Base-by-base conservation (phyloP, 2,329 filamentous ascomycete species). In the Diaporthe sp. region DNA sequence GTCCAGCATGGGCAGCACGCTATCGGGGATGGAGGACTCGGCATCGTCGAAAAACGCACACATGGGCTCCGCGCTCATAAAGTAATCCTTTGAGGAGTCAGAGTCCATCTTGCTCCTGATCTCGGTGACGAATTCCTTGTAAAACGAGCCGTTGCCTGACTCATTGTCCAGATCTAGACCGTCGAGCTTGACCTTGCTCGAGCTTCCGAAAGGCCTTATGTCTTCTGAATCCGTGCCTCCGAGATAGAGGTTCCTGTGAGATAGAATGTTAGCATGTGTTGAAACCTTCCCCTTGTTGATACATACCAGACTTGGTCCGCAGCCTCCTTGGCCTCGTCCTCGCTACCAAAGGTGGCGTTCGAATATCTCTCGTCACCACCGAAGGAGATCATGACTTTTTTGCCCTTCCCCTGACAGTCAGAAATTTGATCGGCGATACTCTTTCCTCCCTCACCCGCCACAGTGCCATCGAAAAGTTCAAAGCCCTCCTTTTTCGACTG, bases 311-410 rank as follows among this genome's bases (percentile, higher is more conserved):
- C 34, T n/a, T 74, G 49, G 22, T 57, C 74, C 34, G 74, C 74
- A 37, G 71, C 74, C 20, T 55, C 31, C 22, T 44, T 74, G 31
- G 74, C 74, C 25, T 76, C 74, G 8, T 49, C 44, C 15, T 22
- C 44, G 20, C 47, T 71, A 1, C 25, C 13, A 7, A 76, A 74
- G 25, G 37, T 71, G 12, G 74, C 71, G 4, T 76, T 57, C 2
- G 74, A 71, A 39, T 55, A 42, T 20, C 25, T 63, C 28, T 4
- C 17, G 25, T 73, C 63, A 3, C 74, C 74, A 15, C 74, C 74
- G 44, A 76, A 76, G 13, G 74, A 76, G 22, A 76, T 76, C 74
- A 76, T 70, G 44, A 76, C 74, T 37, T 74, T 76, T 25, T 55
- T 63, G 17, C 71, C 71, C 20, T 60, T 68, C 0, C n/a, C 42